Evolutionary conservation across 805 yeast genomes (phyloP).

Genomic region (Hanseniaspora vineae): DNA sequence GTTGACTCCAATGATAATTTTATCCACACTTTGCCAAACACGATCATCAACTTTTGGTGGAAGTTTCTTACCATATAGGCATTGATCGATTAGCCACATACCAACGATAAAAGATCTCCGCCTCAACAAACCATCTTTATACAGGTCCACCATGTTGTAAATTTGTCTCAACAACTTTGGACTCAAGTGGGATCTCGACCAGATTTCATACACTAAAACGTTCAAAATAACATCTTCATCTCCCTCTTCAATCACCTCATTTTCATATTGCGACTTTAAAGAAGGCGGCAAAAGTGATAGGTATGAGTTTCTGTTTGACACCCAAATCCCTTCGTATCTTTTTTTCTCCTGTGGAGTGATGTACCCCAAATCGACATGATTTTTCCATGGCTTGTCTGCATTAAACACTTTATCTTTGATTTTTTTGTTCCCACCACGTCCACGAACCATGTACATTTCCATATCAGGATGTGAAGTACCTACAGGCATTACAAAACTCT

Average conservation of each 20-base stretch:
- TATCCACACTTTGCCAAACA: conserved; percentile 71
- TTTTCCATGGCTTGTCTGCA: conserved; percentile 90
- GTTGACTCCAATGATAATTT: conserved; percentile 6
- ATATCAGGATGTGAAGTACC: background rate
- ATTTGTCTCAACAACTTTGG: conserved; percentile 44
- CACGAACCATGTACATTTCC: background rate
- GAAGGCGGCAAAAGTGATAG: conserved; percentile 23
- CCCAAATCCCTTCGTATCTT: conserved; percentile 91
- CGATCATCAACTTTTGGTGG: conserved; percentile 55
- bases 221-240: conserved; percentile 25
- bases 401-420: conserved; percentile 38
- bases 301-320: conserved; percentile 64
- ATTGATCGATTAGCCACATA: conserved; percentile 95
- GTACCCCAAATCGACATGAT: conserved; percentile 47
- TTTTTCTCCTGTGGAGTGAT: conserved; percentile 60
- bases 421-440: conserved; percentile 2
- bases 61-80: conserved; percentile 82
- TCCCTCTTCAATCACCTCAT: conserved; percentile 13
- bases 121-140: conserved; percentile 62
- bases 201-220: conserved; percentile 57
- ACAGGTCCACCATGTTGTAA: conserved; percentile 59
- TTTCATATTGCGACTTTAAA: conserved; percentile 8
- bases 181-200: conserved; percentile 69
- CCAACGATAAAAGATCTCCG: conserved; percentile 86
- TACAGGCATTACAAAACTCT: background rate